Base-by-base conservation (phyloP, 2,329 filamentous ascomycete genomes). In the Scedosporium dehoogii region DNA sequence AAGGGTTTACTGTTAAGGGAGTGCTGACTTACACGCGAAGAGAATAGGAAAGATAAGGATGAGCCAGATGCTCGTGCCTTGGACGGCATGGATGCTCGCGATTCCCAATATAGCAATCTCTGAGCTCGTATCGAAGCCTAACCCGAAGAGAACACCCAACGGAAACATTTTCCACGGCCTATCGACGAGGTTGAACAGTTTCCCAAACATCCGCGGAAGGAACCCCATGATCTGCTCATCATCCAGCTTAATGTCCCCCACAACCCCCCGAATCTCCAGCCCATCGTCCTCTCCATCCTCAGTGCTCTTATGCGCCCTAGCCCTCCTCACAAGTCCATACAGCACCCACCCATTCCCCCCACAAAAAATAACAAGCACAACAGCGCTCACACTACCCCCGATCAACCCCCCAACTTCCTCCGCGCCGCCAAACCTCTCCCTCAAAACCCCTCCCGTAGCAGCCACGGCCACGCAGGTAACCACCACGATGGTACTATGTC, bases 121-220 rank as follows among this genome's bases (percentile, higher is more conserved):
- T 6, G 91, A 96, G 48, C 90, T 96, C 0, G 94, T 97, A 72
- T 97, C 94, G 72, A 99, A 97, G 0, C 93, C 94, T 0, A 97
- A 79, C 0, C 93, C 94, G 69, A 93, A 97, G 4, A 97, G 77
- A 0, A 97, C 81, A 0, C 93, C 93, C 0, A 96, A 78, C 0
- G 91, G 92, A 67, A 96, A 94, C 92, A 96, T 96, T 74, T 97
- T 97, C 93, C 93, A 97, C 0, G 90, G 89, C 4, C 83, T 76
- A 68, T 88, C 85, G 38, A 88, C 80, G 25, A 96, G 77, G 51
- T 84, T 85, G 74, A 97, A 97, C 64, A 96, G 80, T 64, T 79
- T 84, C 63, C 88, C 85, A 61, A 97, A 84, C 1, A 94, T 71
- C 0, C 79, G 78, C 27, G 89, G 87, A 46, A 97, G 74, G 61